These are phyloP conservation scores for Leptodontidium sp. DNA, from an alignment of 2,329 filamentous ascomycete genomes.

Conservation along the genomic window DNA sequence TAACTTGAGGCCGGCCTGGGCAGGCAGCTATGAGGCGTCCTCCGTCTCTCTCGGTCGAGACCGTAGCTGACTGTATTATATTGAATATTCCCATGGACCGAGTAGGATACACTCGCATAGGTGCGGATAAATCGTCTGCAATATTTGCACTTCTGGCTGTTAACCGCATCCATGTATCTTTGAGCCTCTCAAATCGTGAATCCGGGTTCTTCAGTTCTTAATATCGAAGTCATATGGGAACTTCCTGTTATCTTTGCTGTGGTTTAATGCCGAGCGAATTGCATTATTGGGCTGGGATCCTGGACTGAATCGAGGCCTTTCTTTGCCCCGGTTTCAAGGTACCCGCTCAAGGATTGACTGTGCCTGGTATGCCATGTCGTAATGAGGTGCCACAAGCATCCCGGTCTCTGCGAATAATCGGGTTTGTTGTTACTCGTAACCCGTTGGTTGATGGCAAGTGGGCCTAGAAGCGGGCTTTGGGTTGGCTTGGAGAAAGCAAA, in stretches of 20 bases:
- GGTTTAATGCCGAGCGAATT: not conserved
- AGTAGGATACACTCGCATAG: constrained; percentile 4
- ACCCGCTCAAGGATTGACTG: not conserved
- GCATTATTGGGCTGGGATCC: not conserved
- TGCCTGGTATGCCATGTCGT: constrained; percentile 3
- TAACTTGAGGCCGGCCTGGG: not conserved
- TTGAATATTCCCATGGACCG: not conserved
- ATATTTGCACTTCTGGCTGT: constrained; percentile 16
- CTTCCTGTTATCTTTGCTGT: not conserved
- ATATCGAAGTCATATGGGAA: not conserved
- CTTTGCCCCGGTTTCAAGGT: constrained; percentile 1
- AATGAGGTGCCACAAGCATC: constrained; percentile 6
- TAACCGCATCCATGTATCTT: not conserved
- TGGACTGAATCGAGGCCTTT: not conserved
- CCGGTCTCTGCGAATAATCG: not conserved
- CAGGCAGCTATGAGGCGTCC: constrained; percentile 1
- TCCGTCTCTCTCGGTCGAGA: constrained; percentile 5
- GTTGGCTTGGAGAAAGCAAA: not conserved
- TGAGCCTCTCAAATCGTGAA: constrained; percentile 13
- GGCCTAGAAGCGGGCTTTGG: not conserved
- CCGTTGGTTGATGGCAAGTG: not conserved
- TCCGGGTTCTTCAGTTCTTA: not conserved
- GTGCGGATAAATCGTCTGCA: constrained; percentile 10
- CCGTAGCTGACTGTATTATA: constrained; percentile 9
- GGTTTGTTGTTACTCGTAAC: too few species aligned